Evolutionary conservation across 2,329 filamentous ascomycete species (phyloP), one percentile per base, ranked within the genome.

Genomic region (Amauroascus verrucosus): DNA sequence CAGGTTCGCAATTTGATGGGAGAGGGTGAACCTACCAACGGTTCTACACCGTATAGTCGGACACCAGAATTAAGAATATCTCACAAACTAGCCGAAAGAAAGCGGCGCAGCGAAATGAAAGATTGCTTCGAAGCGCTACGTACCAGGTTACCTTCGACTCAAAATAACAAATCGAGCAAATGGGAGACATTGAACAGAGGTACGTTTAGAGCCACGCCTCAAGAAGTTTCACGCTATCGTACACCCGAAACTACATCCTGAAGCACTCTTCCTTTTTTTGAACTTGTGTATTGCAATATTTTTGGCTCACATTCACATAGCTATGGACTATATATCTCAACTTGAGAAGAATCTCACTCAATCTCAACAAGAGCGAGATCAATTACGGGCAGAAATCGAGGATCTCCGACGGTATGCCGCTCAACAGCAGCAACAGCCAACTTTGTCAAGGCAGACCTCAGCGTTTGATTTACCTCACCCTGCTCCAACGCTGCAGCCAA

Each of bases 51-150:
- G 0, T 76, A 76, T 57, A 76, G 73, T 56, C 64, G 74, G 41
- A 76, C 74, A 1, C 74, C 74, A 1, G 74, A 76, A 60, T 62
- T 76, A 41, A 65, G 74, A 45, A 70, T 76, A 14, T 75, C 72
- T 8, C 74, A 76, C 57, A 76, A 76, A 56, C 60, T 76, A 24
- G 74, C 74, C 14, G 74, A 76, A 64, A 67, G 74, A 14, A 76
- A 76, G 60, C 72, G 74, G 35, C 72, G 74, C 44, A 76, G 73
- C 53, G 74, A 76, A 57, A 76, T 76, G 74, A 76, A 76, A 56
- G 72, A 75, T 59, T 74, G 73, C 48, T 76, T 76, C 56, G 74
- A 76, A 59, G 63, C 67, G 18, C 60, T 76, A 41, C 67, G 74
- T 28, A 60, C 67, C 35, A 69, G 71, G 28, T 65, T 76, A 1